Evolutionary conservation across 768 basidiomycete species (phyloP), one percentile per base, ranked within the genome.

Genomic region (Xerocomus spinulosus): DNA sequence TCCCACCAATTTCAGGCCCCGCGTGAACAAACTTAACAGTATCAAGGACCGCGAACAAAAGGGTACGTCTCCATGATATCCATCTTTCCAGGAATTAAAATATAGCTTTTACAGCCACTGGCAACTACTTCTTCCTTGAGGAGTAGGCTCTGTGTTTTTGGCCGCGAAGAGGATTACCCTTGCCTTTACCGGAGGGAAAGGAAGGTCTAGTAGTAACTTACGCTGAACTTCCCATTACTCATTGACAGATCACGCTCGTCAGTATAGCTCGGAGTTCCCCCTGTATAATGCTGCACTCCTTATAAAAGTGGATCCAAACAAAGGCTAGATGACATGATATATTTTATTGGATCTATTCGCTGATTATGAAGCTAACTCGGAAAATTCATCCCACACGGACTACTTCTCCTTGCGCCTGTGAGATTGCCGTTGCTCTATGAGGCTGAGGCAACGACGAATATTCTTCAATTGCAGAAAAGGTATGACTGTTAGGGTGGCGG

Each of bases 61-160:
- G 70, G 55, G 89, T 88, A 56, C 25, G 78, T 62, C 17, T 47
- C 47, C 17, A 3, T 43, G 43, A 28, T 17, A 15, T n/a, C 43
- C 34, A 9, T 47, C 32, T 39, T 23, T 40, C 17, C 10, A 44
- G 42, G 52, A 14, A 33, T 54, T 44, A 52, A 34, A 53, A 30
- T 18, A 48, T 7, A 34, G 37, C 32, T 18, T 38, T 52, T 60
- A 15, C 60, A 91, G 89, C 73, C 44, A 71, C 85, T 46, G 89
- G 89, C 21, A 92, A 89, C 67, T 92, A 92, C 70, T 92, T 92
- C 80, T 92, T 92, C 86, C 79, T 92, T 14, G 89, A 92, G 66
- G 88, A 91, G 60, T 88, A 73, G 67, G 34, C 14, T 28, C 26
- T 15, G 33, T 15, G 37, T 21, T 30, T 23, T 37, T 38, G 20